Conservation (phyloP, 495 filamentous ascomycete genomes). For the Rhypophila decipiens region DNA sequence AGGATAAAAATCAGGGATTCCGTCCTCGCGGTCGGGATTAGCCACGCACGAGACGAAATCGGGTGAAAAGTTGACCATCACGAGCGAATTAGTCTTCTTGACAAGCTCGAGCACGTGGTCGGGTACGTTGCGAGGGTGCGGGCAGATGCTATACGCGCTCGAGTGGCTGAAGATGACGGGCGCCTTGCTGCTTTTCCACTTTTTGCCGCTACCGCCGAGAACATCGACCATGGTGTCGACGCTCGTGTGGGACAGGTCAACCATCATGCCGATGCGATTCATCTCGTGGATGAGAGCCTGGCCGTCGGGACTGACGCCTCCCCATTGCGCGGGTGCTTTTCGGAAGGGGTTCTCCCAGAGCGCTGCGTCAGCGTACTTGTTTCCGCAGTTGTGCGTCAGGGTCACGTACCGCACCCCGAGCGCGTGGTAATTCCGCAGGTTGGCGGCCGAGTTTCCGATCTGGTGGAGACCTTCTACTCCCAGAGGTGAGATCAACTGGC, state of each 20-base stretch:
- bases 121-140: constrained; percentile 65
- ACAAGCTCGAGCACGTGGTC: constrained; percentile 63
- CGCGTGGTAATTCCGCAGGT: constrained; percentile 64
- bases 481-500: constrained; percentile 58
- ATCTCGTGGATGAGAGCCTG: constrained; percentile 62
- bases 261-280: constrained; percentile 75
- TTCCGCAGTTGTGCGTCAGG: constrained; percentile 91
- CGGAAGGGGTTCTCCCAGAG: constrained; percentile 42
- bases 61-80: constrained; percentile 76
- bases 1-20: constrained; percentile 51
- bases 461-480: constrained; percentile 93
- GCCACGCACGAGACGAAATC: constrained; percentile 68
- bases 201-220: constrained; percentile 39
- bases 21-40: constrained; percentile 48
- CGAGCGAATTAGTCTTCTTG: constrained; percentile 52
- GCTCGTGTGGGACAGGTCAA: constrained; percentile 64
- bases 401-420: constrained; percentile 90
- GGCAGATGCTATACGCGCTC: constrained; percentile 58
- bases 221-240: constrained; percentile 67
- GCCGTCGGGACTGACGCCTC: constrained; percentile 66
- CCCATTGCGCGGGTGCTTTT: constrained; percentile 46
- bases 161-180: constrained; percentile 73
- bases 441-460: constrained; percentile 79
- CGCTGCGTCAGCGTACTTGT: constrained; percentile 81
- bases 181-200: constrained; percentile 49